Evolutionary conservation across 108 stramenopile genomes (phyloP).

Genomic region (Ochromonas danica): DNA sequence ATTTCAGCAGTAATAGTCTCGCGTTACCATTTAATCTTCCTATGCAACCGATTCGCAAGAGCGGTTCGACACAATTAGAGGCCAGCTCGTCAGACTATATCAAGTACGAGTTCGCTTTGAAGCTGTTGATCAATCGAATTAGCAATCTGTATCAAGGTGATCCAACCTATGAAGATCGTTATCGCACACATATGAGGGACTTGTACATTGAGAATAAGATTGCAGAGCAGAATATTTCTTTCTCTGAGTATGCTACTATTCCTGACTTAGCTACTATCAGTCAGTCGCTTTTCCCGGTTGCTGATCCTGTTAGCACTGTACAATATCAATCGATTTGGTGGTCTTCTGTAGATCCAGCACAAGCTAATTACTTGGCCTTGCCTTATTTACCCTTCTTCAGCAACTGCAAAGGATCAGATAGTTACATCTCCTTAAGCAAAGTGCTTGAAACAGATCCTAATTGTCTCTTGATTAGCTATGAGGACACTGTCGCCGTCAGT

Average conservation of each 20-base stretch:
- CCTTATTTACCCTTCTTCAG: conserved; percentile 77
- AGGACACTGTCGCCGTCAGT: conserved; percentile 53
- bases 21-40: conserved; percentile 76
- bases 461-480: conserved; percentile 50
- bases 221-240: conserved; percentile 36
- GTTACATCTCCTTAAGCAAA: conserved; percentile 67
- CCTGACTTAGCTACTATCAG: conserved; percentile 34
- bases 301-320: conserved; percentile 1
- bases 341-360: conserved; percentile 37
- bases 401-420: conserved; percentile 74
- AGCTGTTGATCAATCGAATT: conserved; percentile 55
- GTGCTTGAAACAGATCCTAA: conserved; percentile 70
- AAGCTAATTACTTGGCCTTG: conserved; percentile 54
- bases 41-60: conserved; percentile 44
- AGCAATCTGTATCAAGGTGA: conserved; percentile 58
- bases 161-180: conserved; percentile 10
- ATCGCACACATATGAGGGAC: background rate
- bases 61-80: background rate
- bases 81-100: background rate
- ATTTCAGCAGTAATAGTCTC: conserved; percentile 54
- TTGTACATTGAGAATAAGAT: background rate
- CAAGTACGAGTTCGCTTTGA: conserved; percentile 38
- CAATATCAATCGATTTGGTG: conserved; percentile 40
- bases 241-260: conserved; percentile 32
- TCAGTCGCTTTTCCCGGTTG: background rate